Evolutionary conservation across 169 alveolate genomes (phyloP).

Genomic region (Sarcocystis neurona): DNA sequence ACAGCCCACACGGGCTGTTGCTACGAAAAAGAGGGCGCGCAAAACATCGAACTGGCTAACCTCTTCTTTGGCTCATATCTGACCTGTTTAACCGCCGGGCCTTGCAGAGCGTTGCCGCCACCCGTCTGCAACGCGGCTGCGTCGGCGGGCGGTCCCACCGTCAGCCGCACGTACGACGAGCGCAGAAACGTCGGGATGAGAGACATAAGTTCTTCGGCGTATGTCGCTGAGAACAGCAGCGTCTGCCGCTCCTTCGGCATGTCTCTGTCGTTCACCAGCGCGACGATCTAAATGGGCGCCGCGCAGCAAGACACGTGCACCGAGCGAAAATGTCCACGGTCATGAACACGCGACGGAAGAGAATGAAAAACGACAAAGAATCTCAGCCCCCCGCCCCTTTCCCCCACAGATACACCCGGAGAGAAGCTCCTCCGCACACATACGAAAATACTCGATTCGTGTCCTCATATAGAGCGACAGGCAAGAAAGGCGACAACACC

Average conservation of each 20-base stretch:
- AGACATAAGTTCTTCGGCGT: background rate
- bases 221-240: slow-evolving; percentile 35
- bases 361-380: no score
- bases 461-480: no score
- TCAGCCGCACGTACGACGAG: slow-evolving; percentile 16
- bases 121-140: background rate
- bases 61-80: background rate
- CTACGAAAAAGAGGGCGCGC: background rate
- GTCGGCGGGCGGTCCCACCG: slow-evolving; percentile 18
- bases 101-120: background rate
- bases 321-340: background rate
- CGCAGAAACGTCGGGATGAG: slow-evolving; percentile 3
- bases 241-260: slow-evolving; percentile 41
- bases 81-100: background rate
- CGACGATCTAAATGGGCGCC: slow-evolving; percentile 8
- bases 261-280: slow-evolving; percentile 3
- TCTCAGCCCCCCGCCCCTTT: no score
- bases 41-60: background rate
- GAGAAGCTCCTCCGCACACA: no score
- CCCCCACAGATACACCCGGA: no score
- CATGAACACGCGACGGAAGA: no score
- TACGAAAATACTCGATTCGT: no score
- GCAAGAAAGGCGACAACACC: no score
- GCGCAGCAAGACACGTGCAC: background rate
- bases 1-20: background rate